These are phyloP conservation scores for Curvularia verruculosa DNA, from an alignment of 2,329 filamentous ascomycete species.

Conservation along the genomic window DNA sequence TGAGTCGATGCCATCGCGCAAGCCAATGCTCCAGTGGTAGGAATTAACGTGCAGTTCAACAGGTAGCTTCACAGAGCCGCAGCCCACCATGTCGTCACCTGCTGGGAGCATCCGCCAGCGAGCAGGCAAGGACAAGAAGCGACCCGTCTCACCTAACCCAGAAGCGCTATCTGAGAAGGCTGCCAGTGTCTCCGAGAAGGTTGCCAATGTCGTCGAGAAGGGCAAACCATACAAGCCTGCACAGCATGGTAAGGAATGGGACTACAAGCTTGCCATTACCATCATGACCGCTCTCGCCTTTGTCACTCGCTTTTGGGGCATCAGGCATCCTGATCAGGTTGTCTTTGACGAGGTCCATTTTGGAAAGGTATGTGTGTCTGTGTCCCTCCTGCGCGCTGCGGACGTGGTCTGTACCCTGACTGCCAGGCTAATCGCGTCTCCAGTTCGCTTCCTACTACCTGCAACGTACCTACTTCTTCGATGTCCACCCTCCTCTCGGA, in stretches of 20 bases:
- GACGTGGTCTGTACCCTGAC: not conserved
- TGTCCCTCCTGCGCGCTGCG: not conserved
- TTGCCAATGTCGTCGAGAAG: constrained; percentile 37
- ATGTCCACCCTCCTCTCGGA: constrained; percentile 96
- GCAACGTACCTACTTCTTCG: constrained; percentile 98
- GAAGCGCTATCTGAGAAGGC: constrained; percentile 40
- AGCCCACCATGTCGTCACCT: constrained; percentile 47
- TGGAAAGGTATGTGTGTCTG: constrained; percentile 78
- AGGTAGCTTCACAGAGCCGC: constrained; percentile 37
- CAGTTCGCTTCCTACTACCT: constrained; percentile 75
- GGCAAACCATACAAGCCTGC: constrained; percentile 41
- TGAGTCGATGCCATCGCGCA: constrained; percentile 20
- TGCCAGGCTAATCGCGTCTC: constrained; percentile 24
- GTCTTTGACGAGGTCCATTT: constrained; percentile 99
- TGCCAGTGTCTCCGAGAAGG: constrained; percentile 38
- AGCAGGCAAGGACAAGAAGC: constrained; percentile 48
- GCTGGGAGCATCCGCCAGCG: constrained; percentile 47
- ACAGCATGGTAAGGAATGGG: constrained; percentile 68
- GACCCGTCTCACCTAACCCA: constrained; percentile 45
- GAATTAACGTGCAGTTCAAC: constrained; percentile 22
- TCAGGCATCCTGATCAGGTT: constrained; percentile 92
- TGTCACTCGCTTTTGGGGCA: constrained; percentile 92
- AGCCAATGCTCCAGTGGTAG: not conserved
- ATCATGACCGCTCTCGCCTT: constrained; percentile 86
- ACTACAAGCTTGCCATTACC: constrained; percentile 79